Evolutionary conservation across 345 rosid species (phyloP), one percentile per base, ranked within the genome.

Genomic region (Lepidium didymum): DNA sequence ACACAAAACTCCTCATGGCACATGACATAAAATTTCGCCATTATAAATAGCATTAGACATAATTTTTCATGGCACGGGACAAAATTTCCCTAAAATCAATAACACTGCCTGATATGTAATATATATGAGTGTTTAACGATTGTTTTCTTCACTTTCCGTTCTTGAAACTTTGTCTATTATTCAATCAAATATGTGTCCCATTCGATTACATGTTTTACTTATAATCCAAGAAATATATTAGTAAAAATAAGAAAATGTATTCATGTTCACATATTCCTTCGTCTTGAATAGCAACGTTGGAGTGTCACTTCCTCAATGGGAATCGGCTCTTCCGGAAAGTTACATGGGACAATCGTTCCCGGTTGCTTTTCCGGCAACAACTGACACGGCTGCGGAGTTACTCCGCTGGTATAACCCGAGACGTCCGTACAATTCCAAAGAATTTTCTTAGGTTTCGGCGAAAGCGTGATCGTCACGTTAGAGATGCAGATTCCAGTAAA

Each of bases 391-490:
- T 16, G 55, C 2, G 96, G 97, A 14, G 79, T 76, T 51, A 90
- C 98, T 0, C 70, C 37, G 50, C 89, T 90, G 0, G 91, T 72
- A 52, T 79, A 68, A 58, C 96, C 98, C 0, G 68, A 54, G 6
- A 90, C 57, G 1, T 85, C 85, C 0, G 85, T 84, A 81, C 98
- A 93, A 57, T 93, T 88, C 98, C 98, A 90, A 42, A 81, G 88
- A 49, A 80, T 56, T 43, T 87, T 72, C 79, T 87, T 79, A 1
- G 89, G 85, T 69, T 78, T 81, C 37, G 61, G 12, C 0, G 70
- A 50, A 23, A 87, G 67, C 14, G 75, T 69, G 40, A 93, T 83
- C 1, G 92, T 87, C 41, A 82, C 86, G 69, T 93, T 93, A 8
- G 96, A 86, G 42, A 93, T 84, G 75, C 98, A 88, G 4, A 93